Percentiles rank a stretch among this genome's conserved stretches.
These are phyloP conservation scores for Hibiscus tridactylites DNA, from an alignment of 345 rosid species.

Conservation along the genomic window DNA sequence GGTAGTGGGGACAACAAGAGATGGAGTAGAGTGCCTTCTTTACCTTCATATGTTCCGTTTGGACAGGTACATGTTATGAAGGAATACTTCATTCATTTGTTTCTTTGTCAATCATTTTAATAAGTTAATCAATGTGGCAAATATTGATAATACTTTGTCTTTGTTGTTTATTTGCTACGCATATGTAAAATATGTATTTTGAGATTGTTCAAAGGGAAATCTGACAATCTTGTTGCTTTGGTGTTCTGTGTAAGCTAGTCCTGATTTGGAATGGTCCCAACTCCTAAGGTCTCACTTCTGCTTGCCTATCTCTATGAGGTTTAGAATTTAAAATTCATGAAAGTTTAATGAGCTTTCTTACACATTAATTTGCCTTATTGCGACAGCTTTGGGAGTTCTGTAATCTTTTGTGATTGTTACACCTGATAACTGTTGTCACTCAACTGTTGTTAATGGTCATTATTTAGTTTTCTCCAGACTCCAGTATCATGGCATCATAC, in stretches of 20 bases:
- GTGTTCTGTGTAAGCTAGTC: not conserved
- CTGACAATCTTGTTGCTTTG: too few species aligned
- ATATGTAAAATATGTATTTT: not conserved
- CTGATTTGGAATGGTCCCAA: not conserved
- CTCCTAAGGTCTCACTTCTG: not conserved
- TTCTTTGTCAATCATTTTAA: not conserved
- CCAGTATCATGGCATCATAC: not conserved
- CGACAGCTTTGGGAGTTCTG: not conserved
- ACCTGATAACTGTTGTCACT: not conserved
- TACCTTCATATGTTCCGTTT: slow-evolving; percentile 94
- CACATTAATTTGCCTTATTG: not conserved
- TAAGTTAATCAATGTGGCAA: not conserved
- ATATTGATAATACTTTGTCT: not conserved
- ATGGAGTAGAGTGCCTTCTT: slow-evolving; percentile 69
- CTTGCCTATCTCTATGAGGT: not conserved
- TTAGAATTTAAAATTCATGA: not conserved
- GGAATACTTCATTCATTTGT: slow-evolving; percentile 7
- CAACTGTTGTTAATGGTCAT: not conserved
- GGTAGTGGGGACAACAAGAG: slow-evolving; percentile 36
- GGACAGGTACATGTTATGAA: slow-evolving; percentile 55
- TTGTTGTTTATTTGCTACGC: not conserved
- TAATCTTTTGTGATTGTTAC: not conserved
- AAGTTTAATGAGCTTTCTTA: not conserved
- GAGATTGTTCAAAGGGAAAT: not conserved
- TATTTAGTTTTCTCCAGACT: not conserved